phyloP scores from a whole-genome alignment of 257 asterid genomes.

The Asclepias syriaca region DNA sequence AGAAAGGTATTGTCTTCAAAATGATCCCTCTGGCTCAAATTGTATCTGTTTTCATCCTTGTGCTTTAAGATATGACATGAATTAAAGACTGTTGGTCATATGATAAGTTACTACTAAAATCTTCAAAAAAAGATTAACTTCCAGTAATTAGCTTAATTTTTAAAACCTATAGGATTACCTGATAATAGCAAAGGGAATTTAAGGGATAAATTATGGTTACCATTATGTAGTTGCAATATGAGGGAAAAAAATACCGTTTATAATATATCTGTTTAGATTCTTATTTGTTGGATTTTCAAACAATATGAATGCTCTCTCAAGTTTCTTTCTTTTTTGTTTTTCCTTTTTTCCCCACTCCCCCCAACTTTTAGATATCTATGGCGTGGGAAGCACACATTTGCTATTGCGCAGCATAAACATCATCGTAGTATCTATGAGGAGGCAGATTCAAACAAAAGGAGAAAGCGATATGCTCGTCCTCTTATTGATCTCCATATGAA shows the following conservation, averaged over 20 bases:
- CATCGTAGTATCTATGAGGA: conserved; percentile 73
- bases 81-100: background rate
- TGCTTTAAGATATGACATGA: background rate
- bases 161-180: background rate
- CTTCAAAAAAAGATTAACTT: background rate
- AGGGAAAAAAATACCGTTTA: background rate
- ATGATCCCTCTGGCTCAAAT: background rate
- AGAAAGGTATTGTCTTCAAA: conserved; percentile 58
- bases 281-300: background rate
- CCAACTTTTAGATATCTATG: conserved; percentile 63
- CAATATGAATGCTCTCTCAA: background rate
- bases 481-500: conserved; percentile 86
- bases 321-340: background rate
- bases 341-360: too few species aligned
- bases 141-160: background rate
- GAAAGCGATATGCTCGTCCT: conserved; percentile 97
- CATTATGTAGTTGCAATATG: background rate
- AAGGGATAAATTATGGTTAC: background rate
- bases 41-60: background rate
- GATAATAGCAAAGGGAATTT: background rate
- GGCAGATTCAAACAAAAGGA: conserved; percentile 89
- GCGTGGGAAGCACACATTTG: conserved; percentile 89
- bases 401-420: conserved; percentile 95
- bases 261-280: background rate
- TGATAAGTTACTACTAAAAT: background rate